A percentile compares a stretch with the other conserved stretches of the same genome.
Conservation (phyloP, 192 early-diverging fungal species). For the Umbelopsis vinacea region DNA sequence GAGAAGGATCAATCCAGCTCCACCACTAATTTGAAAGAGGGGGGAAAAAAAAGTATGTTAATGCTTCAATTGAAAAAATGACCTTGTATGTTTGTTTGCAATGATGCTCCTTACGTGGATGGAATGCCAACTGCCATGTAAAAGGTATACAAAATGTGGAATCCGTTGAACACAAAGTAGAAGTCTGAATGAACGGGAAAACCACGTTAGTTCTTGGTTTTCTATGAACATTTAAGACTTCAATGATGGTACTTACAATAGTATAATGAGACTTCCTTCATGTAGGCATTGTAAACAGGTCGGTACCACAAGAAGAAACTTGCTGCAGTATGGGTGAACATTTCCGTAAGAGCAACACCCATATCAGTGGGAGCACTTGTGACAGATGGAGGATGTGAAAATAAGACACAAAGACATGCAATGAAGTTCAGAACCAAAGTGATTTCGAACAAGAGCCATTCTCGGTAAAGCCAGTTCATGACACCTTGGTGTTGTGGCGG, state of each 20-base stretch:
- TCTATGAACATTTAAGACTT: background rate
- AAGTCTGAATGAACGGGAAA: constrained; percentile 50
- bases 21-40: constrained; percentile 55
- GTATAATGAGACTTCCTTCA: constrained; percentile 86
- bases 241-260: constrained; percentile 60
- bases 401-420: constrained; percentile 74
- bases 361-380: constrained; percentile 76
- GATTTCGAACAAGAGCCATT: constrained; percentile 75
- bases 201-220: background rate
- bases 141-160: constrained; percentile 78
- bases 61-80: background rate
- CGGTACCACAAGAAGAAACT: constrained; percentile 91
- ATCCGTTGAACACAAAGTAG: constrained; percentile 85
- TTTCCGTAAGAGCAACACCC: constrained; percentile 74
- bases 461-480: constrained; percentile 69
- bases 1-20: constrained; percentile 81
- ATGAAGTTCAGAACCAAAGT: constrained; percentile 80
- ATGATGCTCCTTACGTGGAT: constrained; percentile 56
- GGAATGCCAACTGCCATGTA: constrained; percentile 91
- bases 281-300: constrained; percentile 86
- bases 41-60: too few relatives aligned
- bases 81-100: background rate
- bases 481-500: constrained; percentile 65
- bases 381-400: constrained; percentile 66
- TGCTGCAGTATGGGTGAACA: constrained; percentile 74